A percentile compares a stretch with the other conserved stretches of the same genome.
Conservation (phyloP, 1,139 yeast species). For the Lodderomyces oxycetoniae region DNA sequence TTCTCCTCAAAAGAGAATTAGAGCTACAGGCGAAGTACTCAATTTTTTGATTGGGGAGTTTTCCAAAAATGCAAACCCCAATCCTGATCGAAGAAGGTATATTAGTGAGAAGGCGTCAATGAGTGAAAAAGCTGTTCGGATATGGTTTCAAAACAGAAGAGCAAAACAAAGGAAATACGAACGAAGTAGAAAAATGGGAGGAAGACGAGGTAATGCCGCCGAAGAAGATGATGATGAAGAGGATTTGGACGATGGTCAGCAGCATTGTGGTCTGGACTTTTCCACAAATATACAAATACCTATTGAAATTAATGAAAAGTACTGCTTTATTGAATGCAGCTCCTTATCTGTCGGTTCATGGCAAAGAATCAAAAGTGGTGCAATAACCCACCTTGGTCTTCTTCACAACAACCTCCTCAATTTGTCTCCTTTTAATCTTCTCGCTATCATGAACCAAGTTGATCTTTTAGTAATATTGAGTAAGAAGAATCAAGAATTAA, state of each 20-base stretch:
- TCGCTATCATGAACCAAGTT: conserved; percentile 58
- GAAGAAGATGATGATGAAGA: too few relatives aligned
- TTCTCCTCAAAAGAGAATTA: conserved; percentile 29
- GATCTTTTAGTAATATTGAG: conserved; percentile 65
- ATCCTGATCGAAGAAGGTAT: conserved; percentile 60
- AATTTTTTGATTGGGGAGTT: conserved; percentile 67
- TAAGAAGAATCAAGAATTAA: conserved; percentile 63
- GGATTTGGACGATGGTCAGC: too few relatives aligned
- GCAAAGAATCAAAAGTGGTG: conserved; percentile 72
- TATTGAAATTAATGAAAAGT: conserved; percentile 58
- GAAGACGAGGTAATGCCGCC: conserved; percentile 6
- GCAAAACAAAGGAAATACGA: conserved; percentile 70
- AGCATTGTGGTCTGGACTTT: too few relatives aligned
- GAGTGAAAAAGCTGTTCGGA: conserved; percentile 88
- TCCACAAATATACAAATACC: too few relatives aligned
- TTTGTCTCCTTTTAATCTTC: conserved; percentile 61
- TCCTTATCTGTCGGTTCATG: conserved; percentile 72
- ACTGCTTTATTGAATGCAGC: conserved; percentile 61
- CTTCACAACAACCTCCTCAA: conserved; percentile 48
- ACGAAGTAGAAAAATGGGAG: conserved; percentile 24
- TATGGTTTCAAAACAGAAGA: conserved; percentile 92
- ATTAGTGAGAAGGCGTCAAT: conserved; percentile 75
- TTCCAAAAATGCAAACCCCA: conserved; percentile 66
- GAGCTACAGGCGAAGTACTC: conserved; percentile 85
- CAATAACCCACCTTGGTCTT: conserved; percentile 35